A percentile compares a stretch with the other conserved stretches of the same genome.
Conservation (phyloP, 2,329 filamentous ascomycete genomes). For the Arthroderma uncinatum region DNA sequence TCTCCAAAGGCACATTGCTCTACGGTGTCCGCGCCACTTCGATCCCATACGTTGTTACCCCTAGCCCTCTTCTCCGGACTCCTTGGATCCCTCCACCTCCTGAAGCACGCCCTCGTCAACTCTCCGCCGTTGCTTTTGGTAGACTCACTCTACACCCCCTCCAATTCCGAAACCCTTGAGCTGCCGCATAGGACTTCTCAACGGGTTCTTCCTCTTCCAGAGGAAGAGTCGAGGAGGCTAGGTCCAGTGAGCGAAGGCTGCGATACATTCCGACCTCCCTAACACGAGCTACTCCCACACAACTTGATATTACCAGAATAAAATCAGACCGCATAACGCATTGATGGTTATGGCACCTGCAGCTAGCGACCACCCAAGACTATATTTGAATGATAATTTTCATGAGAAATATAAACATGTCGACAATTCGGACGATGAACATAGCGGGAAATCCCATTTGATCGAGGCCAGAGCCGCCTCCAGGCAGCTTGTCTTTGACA, state of each 20-base stretch:
- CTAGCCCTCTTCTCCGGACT: slow-evolving; percentile 4
- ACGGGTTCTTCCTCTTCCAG: slow-evolving; percentile 97
- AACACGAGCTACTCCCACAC: slow-evolving; percentile 42
- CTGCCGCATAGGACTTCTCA: slow-evolving; percentile 99
- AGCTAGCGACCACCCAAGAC: slow-evolving; percentile 46
- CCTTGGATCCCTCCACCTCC: slow-evolving; percentile 10
- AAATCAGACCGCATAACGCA: neutral
- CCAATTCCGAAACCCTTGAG: slow-evolving; percentile 58
- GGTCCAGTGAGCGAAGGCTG: slow-evolving; percentile 82
- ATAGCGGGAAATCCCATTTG: slow-evolving; percentile 39
- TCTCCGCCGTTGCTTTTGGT: slow-evolving; percentile 24
- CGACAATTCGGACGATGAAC: slow-evolving; percentile 30
- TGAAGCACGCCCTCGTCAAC: slow-evolving; percentile 5
- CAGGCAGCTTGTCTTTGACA: slow-evolving; percentile 75
- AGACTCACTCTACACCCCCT: slow-evolving; percentile 27
- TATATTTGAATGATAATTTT: slow-evolving; percentile 27
- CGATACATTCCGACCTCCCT: slow-evolving; percentile 91
- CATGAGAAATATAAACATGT: slow-evolving; percentile 24
- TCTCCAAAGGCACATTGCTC: slow-evolving; percentile 29
- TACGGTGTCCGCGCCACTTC: slow-evolving; percentile 28
- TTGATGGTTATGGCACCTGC: slow-evolving; percentile 60
- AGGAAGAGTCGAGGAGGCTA: slow-evolving; percentile 99
- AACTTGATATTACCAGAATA: neutral
- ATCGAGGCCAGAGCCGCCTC: slow-evolving; percentile 40
- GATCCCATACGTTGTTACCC: slow-evolving; percentile 7